Base-by-base conservation (phyloP, 1,139 yeast species). In the Debaryomycetaceae sp. region DNA sequence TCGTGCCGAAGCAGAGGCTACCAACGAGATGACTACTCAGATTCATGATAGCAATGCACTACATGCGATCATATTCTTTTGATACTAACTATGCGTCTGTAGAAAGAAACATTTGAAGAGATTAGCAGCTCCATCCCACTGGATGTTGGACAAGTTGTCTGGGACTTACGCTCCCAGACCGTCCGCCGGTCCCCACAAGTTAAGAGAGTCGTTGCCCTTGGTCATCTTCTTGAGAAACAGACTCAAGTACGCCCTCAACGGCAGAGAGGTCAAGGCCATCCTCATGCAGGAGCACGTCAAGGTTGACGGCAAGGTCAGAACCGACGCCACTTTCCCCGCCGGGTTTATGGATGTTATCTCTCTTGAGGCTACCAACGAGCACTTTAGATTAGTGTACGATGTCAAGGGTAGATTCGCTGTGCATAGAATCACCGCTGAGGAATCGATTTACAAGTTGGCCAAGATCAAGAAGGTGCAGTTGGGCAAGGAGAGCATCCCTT, bases 121-220 rank as follows among this genome's bases (percentile, higher is more conserved):
- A 78, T 80, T 86, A 71, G 95, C 95, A 67, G 96, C 96, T 67
- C 99, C 99, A 78, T 83, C 89, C 78, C 98, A 93, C 83, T 93
- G 98, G 98, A 85, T 93, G 95, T 84, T 93, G 80, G 98, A 91
- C 95, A 93, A 93, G 78, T 79, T 93, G 77, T 85, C 96, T 69
- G 99, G 99, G 65, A 78, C 88, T 64, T 89, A 89, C 69, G 96
- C 96, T 49, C 96, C 96, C 73, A 86, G 96, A 78, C 94, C 96
- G 61, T 85, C 95, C 47, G 80, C 95, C 51, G 97, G 97, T 76
- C 97, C 96, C 65, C 96, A 89, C 80, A 88, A 88, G 76, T 80
- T 86, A 69, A 82, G 96, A 73, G 97, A 88, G 75, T 88, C 95
- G 42, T 82, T 88, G 61, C 97, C 97, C 63, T 81, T 88, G 72